These are phyloP conservation scores for Poteriospumella lacustris DNA, from an alignment of 108 stramenopile genomes.

Conservation along the genomic window DNA sequence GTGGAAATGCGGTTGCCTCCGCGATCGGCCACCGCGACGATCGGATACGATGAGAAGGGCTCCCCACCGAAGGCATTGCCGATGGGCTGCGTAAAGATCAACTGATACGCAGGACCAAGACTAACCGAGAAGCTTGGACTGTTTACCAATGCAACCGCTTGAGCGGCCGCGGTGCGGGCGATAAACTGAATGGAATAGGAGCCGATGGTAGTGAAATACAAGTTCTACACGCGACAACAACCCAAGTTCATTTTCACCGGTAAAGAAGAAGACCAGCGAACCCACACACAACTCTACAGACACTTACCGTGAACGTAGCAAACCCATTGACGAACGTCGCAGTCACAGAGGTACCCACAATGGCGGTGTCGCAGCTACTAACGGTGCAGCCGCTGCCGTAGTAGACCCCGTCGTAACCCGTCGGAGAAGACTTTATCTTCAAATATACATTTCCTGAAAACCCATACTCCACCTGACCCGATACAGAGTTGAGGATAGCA, in stretches of 20 bases:
- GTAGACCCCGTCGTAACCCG: not conserved
- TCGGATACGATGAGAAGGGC: not conserved
- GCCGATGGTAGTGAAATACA: not conserved
- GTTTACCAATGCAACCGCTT: not conserved
- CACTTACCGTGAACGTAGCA: not conserved
- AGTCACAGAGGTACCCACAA: not conserved
- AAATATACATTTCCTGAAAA: not conserved
- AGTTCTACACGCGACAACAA: not conserved
- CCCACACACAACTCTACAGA: not conserved
- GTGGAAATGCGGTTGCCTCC: not conserved
- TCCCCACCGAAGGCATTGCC: constrained; percentile 19
- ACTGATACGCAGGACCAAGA: not conserved
- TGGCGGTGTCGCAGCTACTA: not conserved
- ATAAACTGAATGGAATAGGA: not conserved
- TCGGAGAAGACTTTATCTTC: not conserved
- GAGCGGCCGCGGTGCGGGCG: not conserved
- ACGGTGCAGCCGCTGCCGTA: not conserved
- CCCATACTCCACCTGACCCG: not conserved
- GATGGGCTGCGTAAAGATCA: not conserved
- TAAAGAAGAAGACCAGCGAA: not conserved
- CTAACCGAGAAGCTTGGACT: not conserved
- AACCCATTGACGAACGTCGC: not conserved
- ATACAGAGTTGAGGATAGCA: not conserved
- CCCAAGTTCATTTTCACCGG: not conserved
- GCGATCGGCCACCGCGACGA: not conserved